Conservation (phyloP, 2,329 filamentous ascomycete genomes). For the Diplocarpon rosae region DNA sequence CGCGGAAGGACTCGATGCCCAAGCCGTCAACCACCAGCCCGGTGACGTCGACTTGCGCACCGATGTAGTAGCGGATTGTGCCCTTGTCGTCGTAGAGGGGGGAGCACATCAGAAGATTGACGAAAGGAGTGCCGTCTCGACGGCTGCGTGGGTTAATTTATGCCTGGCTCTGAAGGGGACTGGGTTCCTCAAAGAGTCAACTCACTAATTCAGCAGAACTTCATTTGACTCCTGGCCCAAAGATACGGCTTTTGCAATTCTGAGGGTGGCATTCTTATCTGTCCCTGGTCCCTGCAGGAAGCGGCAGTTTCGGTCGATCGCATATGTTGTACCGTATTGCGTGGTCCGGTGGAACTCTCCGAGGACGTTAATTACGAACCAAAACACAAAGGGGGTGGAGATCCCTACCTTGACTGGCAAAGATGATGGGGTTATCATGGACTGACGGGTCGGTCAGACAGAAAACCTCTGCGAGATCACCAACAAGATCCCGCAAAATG, state of each 20-base stretch:
- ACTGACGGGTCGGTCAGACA: constrained; percentile 63
- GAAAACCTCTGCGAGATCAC: constrained; percentile 64
- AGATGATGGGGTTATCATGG: constrained; percentile 63
- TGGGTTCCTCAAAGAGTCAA: too few relatives aligned
- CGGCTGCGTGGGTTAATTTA: constrained; percentile 28
- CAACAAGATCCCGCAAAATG: constrained; percentile 54
- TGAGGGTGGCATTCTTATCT: constrained; percentile 45
- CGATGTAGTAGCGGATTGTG: constrained; percentile 50
- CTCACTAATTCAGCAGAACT: constrained; percentile 55
- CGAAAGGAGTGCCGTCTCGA: constrained; percentile 53
- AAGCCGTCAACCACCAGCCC: constrained; percentile 47
- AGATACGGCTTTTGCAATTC: constrained; percentile 49
- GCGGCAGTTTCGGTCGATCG: constrained; percentile 63
- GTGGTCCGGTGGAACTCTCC: constrained; percentile 62
- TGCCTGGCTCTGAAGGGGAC: too few relatives aligned
- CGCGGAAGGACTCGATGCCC: constrained; percentile 45
- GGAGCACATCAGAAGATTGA: constrained; percentile 53
- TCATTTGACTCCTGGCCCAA: constrained; percentile 60
- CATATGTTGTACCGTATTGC: constrained; percentile 61
- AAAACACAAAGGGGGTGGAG: not conserved
- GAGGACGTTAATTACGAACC: not conserved
- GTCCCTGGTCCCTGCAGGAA: constrained; percentile 67
- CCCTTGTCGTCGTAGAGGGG: constrained; percentile 51
- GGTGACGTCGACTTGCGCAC: constrained; percentile 51
- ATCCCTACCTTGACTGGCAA: constrained; percentile 54